Evolutionary conservation across 2,329 filamentous ascomycete genomes (phyloP).

Genomic region (Trichophaea hybrida): DNA sequence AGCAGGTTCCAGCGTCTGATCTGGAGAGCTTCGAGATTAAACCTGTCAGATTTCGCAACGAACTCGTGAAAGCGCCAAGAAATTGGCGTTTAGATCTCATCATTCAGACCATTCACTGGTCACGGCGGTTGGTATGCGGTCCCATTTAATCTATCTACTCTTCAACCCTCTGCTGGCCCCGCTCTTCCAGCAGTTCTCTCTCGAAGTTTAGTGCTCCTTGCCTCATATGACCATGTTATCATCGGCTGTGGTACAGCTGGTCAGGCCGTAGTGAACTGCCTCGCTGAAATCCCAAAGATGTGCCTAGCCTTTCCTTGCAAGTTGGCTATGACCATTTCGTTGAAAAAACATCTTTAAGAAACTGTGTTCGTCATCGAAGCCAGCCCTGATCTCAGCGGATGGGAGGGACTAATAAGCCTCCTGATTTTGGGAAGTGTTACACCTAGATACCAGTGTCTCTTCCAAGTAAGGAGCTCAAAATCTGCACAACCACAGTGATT

Average conservation of each 20-base stretch:
- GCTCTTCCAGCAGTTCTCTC: slow-evolving; percentile 3
- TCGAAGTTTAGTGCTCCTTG: slow-evolving; percentile 5
- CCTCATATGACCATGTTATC: slow-evolving; percentile 32
- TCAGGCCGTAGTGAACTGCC: slow-evolving; percentile 36
- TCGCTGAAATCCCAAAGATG: slow-evolving; percentile 33
- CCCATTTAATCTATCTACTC: too few species aligned
- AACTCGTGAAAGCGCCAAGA: too few species aligned
- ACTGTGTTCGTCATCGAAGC: slow-evolving; percentile 22
- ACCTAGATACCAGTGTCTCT: slow-evolving; percentile 7
- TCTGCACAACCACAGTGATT: slow-evolving; percentile 4
- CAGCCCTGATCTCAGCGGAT: slow-evolving; percentile 5
- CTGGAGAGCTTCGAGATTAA: too few species aligned
- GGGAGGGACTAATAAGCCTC: neutral
- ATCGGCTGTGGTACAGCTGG: slow-evolving; percentile 44
- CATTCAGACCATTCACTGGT: too few species aligned
- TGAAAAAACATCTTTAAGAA: slow-evolving; percentile 6
- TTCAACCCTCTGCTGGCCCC: neutral
- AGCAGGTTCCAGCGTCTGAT: too few species aligned
- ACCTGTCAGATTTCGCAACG: too few species aligned
- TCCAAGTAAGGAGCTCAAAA: slow-evolving; percentile 9
- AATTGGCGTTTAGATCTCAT: too few species aligned
- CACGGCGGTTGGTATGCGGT: too few species aligned
- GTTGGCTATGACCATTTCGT: neutral
- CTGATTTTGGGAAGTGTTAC: neutral
- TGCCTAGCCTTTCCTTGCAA: neutral